Evolutionary conservation across 139 green algal genomes (phyloP).

Genomic region (Asterochloris sp.): DNA sequence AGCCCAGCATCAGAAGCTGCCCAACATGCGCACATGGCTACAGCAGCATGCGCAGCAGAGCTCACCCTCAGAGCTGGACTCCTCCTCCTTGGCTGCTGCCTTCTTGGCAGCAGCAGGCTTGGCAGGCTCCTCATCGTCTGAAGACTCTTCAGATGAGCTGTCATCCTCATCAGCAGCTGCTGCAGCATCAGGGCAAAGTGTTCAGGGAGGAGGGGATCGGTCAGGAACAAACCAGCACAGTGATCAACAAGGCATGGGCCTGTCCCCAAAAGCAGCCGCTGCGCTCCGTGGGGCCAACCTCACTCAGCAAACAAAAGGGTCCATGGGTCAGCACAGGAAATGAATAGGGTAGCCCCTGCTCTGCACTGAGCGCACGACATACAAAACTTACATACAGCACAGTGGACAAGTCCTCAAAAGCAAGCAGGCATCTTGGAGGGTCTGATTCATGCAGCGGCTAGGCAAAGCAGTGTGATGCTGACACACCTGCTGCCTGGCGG

Average conservation of each 20-base stretch:
- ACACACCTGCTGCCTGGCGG: conserved; percentile 1
- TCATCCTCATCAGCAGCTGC: conserved; percentile 13
- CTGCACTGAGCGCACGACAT: not conserved
- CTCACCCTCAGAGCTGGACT: conserved; percentile 12
- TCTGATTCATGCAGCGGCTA: not conserved
- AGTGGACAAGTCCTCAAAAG: not conserved
- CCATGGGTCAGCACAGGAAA: not conserved
- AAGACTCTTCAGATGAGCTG: conserved; percentile 26
- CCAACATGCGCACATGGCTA: not conserved
- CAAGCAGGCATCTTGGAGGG: not conserved
- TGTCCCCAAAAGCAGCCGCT: not conserved
- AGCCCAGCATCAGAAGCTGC: not conserved
- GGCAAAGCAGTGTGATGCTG: not conserved
- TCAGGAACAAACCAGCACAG: not conserved
- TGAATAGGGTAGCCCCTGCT: not conserved
- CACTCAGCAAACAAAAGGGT: not conserved
- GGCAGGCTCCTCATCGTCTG: conserved; percentile 15
- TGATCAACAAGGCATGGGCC: not conserved
- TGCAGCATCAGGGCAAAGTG: conserved; percentile 10
- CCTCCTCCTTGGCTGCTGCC: conserved; percentile 17
- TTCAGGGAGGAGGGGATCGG: not conserved
- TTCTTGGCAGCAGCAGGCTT: conserved; percentile 9
- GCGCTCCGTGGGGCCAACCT: not conserved
- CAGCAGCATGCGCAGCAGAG: not conserved
- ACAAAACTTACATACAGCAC: not conserved